These are phyloP conservation scores for Magnolia sinica DNA, from an alignment of 164 flowering plant species.

Conservation along the genomic window DNA sequence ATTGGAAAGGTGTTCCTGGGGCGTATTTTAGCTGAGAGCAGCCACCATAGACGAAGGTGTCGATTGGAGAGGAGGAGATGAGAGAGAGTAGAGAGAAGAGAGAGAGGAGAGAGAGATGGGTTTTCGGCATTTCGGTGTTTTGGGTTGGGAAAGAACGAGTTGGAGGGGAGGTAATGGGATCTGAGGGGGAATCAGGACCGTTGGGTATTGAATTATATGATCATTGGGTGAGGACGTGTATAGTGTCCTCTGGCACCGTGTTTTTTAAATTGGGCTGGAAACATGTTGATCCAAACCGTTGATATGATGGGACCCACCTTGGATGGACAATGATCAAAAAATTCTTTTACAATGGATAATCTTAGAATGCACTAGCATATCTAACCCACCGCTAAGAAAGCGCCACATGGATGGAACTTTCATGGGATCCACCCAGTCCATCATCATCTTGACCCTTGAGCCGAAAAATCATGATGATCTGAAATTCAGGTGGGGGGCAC, in stretches of 20 bases:
- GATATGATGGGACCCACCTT: background rate
- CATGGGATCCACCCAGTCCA: too few relatives aligned
- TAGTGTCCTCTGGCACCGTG: background rate
- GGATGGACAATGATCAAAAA: background rate
- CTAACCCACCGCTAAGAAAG: too few relatives aligned
- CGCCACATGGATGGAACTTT: too few relatives aligned
- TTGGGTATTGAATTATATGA: background rate
- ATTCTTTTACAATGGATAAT: background rate
- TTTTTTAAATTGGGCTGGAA: too few relatives aligned
- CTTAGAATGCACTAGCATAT: background rate
- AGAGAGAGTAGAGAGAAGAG: conserved; percentile 18
- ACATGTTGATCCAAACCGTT: background rate
- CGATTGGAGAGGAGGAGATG: conserved; percentile 21
- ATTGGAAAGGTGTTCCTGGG: conserved; percentile 45
- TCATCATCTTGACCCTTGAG: too few relatives aligned
- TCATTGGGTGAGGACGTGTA: too few relatives aligned
- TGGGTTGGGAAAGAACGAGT: conserved; percentile 10
- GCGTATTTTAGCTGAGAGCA: conserved; percentile 67
- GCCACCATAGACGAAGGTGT: conserved; percentile 70
- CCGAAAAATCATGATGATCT: too few relatives aligned
- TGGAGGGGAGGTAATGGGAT: background rate
- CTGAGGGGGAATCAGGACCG: background rate
- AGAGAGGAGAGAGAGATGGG: background rate
- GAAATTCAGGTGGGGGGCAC: too few relatives aligned
- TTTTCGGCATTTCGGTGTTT: background rate